These are phyloP conservation scores for Hemileccinum rubropunctum DNA, from an alignment of 768 basidiomycete genomes.

Conservation along the genomic window DNA sequence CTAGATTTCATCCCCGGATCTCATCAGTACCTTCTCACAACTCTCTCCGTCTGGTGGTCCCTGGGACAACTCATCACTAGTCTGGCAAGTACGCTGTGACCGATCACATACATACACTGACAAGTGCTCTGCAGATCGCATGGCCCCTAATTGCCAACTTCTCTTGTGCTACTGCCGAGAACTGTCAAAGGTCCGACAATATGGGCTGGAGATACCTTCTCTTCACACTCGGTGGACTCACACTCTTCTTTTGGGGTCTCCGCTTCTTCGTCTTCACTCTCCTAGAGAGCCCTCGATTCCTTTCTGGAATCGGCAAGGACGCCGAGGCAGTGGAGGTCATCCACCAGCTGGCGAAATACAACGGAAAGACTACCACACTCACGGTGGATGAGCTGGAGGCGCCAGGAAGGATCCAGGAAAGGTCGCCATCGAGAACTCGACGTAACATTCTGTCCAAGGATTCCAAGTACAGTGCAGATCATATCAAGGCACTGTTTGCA, in stretches of 20 bases:
- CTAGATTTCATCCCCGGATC: slow-evolving; percentile 50
- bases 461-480: slow-evolving; percentile 36
- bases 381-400: slow-evolving; percentile 44
- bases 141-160: slow-evolving; percentile 59
- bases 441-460: slow-evolving; percentile 38
- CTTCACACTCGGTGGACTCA: slow-evolving; percentile 51
- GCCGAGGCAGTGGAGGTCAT: slow-evolving; percentile 48
- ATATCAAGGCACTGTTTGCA: slow-evolving; percentile 62
- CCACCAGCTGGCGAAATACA: slow-evolving; percentile 48
- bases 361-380: slow-evolving; percentile 41
- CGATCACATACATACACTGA: not conserved
- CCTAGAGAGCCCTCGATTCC: slow-evolving; percentile 57
- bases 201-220: slow-evolving; percentile 68
- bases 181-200: slow-evolving; percentile 44
- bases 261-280: slow-evolving; percentile 54
- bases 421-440: slow-evolving; percentile 15
- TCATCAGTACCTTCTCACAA: slow-evolving; percentile 57
- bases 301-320: slow-evolving; percentile 52
- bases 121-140: slow-evolving; percentile 39
- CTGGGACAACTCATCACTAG: slow-evolving; percentile 52
- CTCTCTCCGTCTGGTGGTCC: slow-evolving; percentile 60
- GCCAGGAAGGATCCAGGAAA: slow-evolving; percentile 20
- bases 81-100: slow-evolving; percentile 32
- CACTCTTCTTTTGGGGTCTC: slow-evolving; percentile 49
- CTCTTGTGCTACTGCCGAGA: slow-evolving; percentile 39